These are phyloP conservation scores for Zygoascus biomembranicola DNA, from an alignment of 805 yeast species.

Conservation along the genomic window DNA sequence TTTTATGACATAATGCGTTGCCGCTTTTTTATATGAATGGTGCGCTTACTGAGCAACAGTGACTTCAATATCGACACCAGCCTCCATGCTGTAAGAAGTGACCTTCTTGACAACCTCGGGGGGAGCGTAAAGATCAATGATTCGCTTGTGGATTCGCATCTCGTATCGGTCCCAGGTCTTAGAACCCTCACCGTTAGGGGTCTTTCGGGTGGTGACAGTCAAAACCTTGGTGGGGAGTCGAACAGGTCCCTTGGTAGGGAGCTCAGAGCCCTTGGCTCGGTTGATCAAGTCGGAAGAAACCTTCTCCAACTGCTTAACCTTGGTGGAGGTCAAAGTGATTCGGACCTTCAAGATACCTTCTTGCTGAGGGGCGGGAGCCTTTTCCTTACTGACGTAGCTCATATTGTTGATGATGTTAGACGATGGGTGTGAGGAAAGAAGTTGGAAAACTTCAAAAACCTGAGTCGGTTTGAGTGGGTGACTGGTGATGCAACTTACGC, in stretches of 20 bases:
- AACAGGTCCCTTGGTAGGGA: slow-evolving; percentile 97
- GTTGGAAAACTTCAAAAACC: neutral
- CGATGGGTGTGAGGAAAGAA: neutral
- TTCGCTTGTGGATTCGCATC: slow-evolving; percentile 99
- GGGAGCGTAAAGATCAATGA: slow-evolving; percentile 96
- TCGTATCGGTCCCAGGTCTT: slow-evolving; percentile 99
- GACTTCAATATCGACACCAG: slow-evolving; percentile 87
- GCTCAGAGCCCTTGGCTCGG: slow-evolving; percentile 76
- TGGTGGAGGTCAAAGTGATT: slow-evolving; percentile 97
- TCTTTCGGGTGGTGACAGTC: slow-evolving; percentile 98
- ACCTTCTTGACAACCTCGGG: slow-evolving; percentile 87
- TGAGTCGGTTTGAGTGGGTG: slow-evolving; percentile 1
- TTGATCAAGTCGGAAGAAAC: slow-evolving; percentile 78
- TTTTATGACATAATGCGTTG: neutral
- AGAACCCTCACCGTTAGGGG: slow-evolving; percentile 99
- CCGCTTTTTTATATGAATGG: neutral
- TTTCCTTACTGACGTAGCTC: slow-evolving; percentile 48
- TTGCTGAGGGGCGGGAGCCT: slow-evolving; percentile 73
- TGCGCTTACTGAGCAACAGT: slow-evolving; percentile 28
- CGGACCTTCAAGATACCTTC: slow-evolving; percentile 92
- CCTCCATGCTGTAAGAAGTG: slow-evolving; percentile 96
- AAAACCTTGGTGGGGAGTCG: slow-evolving; percentile 99
- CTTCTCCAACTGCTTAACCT: slow-evolving; percentile 95
- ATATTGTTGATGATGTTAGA: slow-evolving; percentile 17
- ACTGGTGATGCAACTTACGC: neutral